Percentiles rank a stretch among this genome's conserved stretches.
These are phyloP conservation scores for Globisporangium sylvaticum DNA, from an alignment of 352 stramenopile species.

Conservation along the genomic window DNA sequence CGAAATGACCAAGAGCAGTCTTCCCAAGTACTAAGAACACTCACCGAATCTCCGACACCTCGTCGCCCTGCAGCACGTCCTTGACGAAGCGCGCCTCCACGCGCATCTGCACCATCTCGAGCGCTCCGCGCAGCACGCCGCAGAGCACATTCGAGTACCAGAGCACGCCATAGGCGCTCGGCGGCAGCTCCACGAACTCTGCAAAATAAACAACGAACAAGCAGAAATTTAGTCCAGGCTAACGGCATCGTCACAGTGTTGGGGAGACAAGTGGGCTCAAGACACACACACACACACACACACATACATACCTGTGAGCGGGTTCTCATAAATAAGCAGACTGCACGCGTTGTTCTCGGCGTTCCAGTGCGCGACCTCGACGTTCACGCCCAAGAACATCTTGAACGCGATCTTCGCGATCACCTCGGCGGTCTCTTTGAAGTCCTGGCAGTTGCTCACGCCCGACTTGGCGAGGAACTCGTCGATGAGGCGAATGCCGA, in stretches of 20 bases:
- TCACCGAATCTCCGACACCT: slow-evolving; percentile 83
- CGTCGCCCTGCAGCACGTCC: slow-evolving; percentile 80
- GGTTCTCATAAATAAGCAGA: slow-evolving; percentile 96
- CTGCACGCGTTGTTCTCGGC: slow-evolving; percentile 85
- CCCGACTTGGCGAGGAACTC: slow-evolving; percentile 97
- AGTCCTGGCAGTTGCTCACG: slow-evolving; percentile 75
- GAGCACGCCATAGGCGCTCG: slow-evolving; percentile 85
- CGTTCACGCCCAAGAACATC: slow-evolving; percentile 97
- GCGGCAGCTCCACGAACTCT: slow-evolving; percentile 90
- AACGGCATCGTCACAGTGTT: no score
- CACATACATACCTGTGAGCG: slow-evolving; percentile 64
- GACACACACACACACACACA: slow-evolving; percentile 20
- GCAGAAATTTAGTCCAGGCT: background rate
- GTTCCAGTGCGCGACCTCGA: slow-evolving; percentile 90
- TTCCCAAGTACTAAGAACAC: background rate
- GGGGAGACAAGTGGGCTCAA: no score
- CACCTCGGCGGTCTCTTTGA: slow-evolving; percentile 93
- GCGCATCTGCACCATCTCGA: slow-evolving; percentile 94
- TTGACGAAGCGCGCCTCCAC: slow-evolving; percentile 84
- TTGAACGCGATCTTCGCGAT: slow-evolving; percentile 96
- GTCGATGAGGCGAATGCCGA: slow-evolving; percentile 95
- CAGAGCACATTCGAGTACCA: slow-evolving; percentile 97
- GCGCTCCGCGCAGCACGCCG: slow-evolving; percentile 92
- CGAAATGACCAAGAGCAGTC: background rate
- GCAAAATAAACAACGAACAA: slow-evolving; percentile 7